Percentiles rank a stretch among this genome's conserved stretches.
Evolutionary conservation across 345 rosid genomes (phyloP).

Genomic region (Eucalyptus microcorys): DNA sequence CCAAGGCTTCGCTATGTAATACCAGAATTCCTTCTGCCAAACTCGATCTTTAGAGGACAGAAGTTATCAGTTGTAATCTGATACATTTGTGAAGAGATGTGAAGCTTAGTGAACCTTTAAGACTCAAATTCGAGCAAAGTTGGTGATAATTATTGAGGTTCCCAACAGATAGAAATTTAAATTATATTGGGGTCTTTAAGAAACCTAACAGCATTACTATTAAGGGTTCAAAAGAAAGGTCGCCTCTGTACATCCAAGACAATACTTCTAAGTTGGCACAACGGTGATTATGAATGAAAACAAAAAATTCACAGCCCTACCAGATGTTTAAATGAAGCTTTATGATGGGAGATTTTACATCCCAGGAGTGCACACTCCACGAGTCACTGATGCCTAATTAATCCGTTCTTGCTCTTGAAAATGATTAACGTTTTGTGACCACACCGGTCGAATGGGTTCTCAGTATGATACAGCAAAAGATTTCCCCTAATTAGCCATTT

Average conservation of each 20-base stretch:
- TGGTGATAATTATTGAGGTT: neutral
- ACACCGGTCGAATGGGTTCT: neutral
- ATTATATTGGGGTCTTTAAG: too few relatives aligned
- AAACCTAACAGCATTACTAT: too few relatives aligned
- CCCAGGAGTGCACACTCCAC: neutral
- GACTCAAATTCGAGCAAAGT: neutral
- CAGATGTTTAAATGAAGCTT: neutral
- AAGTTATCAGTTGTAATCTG: neutral
- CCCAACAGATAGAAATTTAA: neutral
- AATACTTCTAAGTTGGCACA: too few relatives aligned
- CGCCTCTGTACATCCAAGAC: too few relatives aligned
- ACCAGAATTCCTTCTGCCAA: neutral
- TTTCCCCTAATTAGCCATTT: neutral
- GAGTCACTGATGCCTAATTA: neutral
- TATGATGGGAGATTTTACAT: neutral
- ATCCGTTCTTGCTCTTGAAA: neutral
- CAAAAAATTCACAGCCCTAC: neutral
- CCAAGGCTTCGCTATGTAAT: neutral
- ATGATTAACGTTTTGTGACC: rapidly evolving
- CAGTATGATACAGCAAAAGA: rapidly evolving
- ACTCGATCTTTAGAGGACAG: neutral
- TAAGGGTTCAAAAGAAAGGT: too few relatives aligned
- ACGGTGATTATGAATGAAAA: too few relatives aligned
- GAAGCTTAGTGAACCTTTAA: neutral
- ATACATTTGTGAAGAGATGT: neutral